Base-by-base conservation (phyloP, 495 filamentous ascomycete species). In the Penicillium riverlandense region DNA sequence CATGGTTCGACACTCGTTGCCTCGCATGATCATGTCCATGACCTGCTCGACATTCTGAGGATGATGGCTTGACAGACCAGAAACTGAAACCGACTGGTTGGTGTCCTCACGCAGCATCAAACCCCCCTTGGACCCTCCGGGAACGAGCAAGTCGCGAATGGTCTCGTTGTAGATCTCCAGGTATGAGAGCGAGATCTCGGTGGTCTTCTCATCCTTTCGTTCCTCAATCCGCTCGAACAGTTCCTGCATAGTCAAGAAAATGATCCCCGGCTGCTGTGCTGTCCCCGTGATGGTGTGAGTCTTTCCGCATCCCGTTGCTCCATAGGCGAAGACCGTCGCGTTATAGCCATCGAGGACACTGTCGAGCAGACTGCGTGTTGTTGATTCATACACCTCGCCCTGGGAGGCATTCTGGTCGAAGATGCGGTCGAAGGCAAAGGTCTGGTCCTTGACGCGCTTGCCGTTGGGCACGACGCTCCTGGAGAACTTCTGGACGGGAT, bases 141-240 rank as follows among this genome's bases (percentile, higher is more conserved):
- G 85, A 13, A 95, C 83, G 9, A 99, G 77, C 52, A 99, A 68
- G 63, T 99, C 92, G 34, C 92, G 85, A 48, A 99, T 99, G 0
- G 91, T 97, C 65, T 99, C 92, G 58, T 99, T 99, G 72, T 99
- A 99, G 37, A 99, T 99, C 59, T 99, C 92, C 11, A 99, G 78
- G 62, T 97, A 99, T 0, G 90, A 96, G 9, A 99, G 81, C 0
- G 90, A 88, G 30, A 99, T 64, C 55, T 96, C 90, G 12, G 89
- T 91, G 11, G 82, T 72, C 58, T 97, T 97, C 45, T 96, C 90
- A 40, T 80, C 77, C 33, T 80, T 82, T 33, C 85, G 67, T 33
- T 96, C 94, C n/a, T 76, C 67, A 47, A 99, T 96, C 55, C 88
- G 84, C 65, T 97, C 91, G 55, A 96, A 99, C 2, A 99, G 72